Percentiles rank a stretch among this genome's conserved stretches.
phyloP scores from a whole-genome alignment of 305 asterid genomes.

The Fraxinus dipetala region DNA sequence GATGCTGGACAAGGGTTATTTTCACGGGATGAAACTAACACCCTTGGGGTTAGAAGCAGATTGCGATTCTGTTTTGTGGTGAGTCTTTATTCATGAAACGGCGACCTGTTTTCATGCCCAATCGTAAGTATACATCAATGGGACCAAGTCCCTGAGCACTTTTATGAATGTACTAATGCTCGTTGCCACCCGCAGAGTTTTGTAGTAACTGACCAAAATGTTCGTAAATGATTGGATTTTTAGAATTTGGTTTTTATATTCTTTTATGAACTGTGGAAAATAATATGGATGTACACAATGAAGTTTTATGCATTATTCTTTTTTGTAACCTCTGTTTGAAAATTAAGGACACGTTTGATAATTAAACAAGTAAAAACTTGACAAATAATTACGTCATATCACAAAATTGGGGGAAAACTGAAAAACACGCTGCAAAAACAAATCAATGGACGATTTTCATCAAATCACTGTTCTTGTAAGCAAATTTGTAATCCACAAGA shows the following conservation, averaged over 20 bases:
- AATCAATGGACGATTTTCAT: background rate
- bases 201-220: background rate
- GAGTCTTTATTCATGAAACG: background rate
- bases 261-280: background rate
- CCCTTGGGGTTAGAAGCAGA: background rate
- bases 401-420: background rate
- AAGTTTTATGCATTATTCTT: background rate
- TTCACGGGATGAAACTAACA: background rate
- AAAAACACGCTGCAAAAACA: background rate
- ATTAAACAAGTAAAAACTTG: background rate
- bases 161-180: background rate
- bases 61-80: background rate
- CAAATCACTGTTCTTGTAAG: background rate
- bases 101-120: background rate
- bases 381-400: background rate
- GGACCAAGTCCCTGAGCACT: background rate
- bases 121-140: background rate
- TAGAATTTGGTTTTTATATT: background rate
- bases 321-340: background rate
- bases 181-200: background rate
- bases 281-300: background rate
- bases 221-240: background rate
- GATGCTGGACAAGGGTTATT: constrained; percentile 23
- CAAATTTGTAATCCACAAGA: background rate
- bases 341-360: background rate